A percentile compares a stretch with the other conserved stretches of the same genome.
These are phyloP conservation scores for Gliomastix tumulicola DNA, from an alignment of 2,329 filamentous ascomycete species.

Conservation along the genomic window DNA sequence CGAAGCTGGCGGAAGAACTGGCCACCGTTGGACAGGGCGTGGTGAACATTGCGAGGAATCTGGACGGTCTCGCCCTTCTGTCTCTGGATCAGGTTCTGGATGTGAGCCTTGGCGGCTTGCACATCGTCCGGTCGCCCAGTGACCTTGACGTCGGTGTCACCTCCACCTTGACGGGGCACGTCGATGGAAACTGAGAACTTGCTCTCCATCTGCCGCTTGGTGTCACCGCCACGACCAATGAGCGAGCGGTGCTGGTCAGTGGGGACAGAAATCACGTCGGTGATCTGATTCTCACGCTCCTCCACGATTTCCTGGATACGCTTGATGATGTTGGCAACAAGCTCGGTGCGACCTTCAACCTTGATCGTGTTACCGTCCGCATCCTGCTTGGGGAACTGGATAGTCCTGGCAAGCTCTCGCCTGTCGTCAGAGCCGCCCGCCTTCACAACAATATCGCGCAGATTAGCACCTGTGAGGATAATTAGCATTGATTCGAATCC, in stretches of 20 bases:
- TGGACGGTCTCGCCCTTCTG: constrained; percentile 83
- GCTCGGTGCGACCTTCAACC: constrained; percentile 73
- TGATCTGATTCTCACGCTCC: constrained; percentile 78
- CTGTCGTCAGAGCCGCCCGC: constrained; percentile 87
- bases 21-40: constrained; percentile 79
- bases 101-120: constrained; percentile 80
- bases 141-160: constrained; percentile 79
- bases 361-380: constrained; percentile 77
- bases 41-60: constrained; percentile 77
- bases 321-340: constrained; percentile 84
- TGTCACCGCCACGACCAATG: constrained; percentile 87
- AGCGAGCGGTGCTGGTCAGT: constrained; percentile 84
- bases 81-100: constrained; percentile 71
- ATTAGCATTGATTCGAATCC: too few species aligned
- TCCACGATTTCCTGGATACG: constrained; percentile 75
- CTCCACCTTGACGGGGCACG: constrained; percentile 82
- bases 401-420: constrained; percentile 76
- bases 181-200: constrained; percentile 84
- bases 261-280: constrained; percentile 72
- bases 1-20: constrained; percentile 88
- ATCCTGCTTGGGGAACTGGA: constrained; percentile 90
- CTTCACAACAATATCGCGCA: constrained; percentile 78
- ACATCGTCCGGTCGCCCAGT: constrained; percentile 73
- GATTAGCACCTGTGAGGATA: constrained; percentile 61
- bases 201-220: constrained; percentile 75